Base-by-base conservation (phyloP, 2,329 filamentous ascomycete species). In the Sclerotinia nivalis region DNA sequence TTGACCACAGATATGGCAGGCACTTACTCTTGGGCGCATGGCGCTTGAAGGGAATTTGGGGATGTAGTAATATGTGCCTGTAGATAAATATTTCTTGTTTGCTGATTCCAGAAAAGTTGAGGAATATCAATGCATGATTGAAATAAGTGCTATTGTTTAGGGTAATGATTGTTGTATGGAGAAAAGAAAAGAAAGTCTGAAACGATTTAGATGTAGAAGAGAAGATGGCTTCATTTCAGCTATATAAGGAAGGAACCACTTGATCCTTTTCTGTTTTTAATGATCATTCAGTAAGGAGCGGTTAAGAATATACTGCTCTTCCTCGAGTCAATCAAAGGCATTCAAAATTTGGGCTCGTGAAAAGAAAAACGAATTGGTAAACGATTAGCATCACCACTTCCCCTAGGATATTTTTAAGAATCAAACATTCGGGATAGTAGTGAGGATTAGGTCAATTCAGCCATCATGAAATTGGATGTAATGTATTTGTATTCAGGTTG, bases 401-500 rank as follows among this genome's bases (percentile, higher is more conserved):
- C 34, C n/a, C 10, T 15, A 15, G 54, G 40, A 22, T n/a, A 25
- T 40, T 34, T 40, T 40, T 37, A 15, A 37, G 13, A 58, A 13
- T 40, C 34, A 25, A 40, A 58, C 10, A 58, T 22, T 10, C 31
- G 1, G n/a, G 31, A 40, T 12, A 52, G n/a, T 34, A 52, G 37
- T 15, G 25, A 52, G 3, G 2, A 62, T n/a, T 4, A 37, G 20
- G 4, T n/a, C 20, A 9, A 55, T 58, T 37, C 31, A 22, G 34
- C 37, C 56, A 59, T 18, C 22, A 59, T 28, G 10, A 59, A 59
- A 13, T 59, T 59, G n/a, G 45, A 59, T 43, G 37, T 59, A 45
- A 64, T 64, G 31, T n/a, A 58, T 64, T 52, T 64, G 31, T 64
- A 64, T 64, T 64, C 45, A 64, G 47, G 52, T 52, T 64, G 61